Evolutionary conservation across 371 early-diverging fungal species (phyloP).

Genomic region (Rhizopus stolonifer): DNA sequence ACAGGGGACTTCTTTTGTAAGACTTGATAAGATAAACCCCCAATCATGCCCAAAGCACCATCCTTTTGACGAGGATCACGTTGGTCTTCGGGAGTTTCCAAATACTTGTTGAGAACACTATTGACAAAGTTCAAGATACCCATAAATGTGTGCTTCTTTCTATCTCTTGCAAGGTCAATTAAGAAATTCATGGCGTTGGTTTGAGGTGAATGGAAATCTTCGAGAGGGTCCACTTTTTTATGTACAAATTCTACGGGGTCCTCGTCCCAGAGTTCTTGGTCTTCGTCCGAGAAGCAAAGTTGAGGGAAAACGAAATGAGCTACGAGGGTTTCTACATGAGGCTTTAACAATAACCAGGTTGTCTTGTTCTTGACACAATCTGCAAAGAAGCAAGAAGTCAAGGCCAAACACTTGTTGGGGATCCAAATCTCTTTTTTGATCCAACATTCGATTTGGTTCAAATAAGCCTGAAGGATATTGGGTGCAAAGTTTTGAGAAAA

Average conservation of each 20-base stretch:
- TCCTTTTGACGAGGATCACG: slow-evolving; percentile 81
- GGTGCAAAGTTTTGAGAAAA: slow-evolving; percentile 86
- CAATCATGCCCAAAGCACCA: slow-evolving; percentile 86
- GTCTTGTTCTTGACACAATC: slow-evolving; percentile 79
- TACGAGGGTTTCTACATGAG: slow-evolving; percentile 74
- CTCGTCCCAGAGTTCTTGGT: slow-evolving; percentile 86
- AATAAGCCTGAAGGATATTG: slow-evolving; percentile 75
- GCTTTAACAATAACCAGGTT: slow-evolving; percentile 87
- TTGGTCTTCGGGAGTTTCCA: slow-evolving; percentile 60
- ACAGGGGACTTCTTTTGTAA: slow-evolving; percentile 67
- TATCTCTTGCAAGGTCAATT: slow-evolving; percentile 68
- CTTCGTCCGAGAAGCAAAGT: slow-evolving; percentile 78
- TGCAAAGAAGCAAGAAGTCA: slow-evolving; percentile 54
- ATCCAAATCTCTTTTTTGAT: slow-evolving; percentile 66
- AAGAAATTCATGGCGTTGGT: slow-evolving; percentile 71
- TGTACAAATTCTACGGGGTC: slow-evolving; percentile 93
- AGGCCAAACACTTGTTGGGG: slow-evolving; percentile 52
- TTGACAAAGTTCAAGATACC: slow-evolving; percentile 76
- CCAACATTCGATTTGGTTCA: slow-evolving; percentile 75
- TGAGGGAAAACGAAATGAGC: slow-evolving; percentile 87
- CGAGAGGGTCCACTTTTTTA: slow-evolving; percentile 73
- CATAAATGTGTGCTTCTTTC: slow-evolving; percentile 77
- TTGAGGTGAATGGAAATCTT: slow-evolving; percentile 74
- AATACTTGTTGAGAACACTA: slow-evolving; percentile 54
- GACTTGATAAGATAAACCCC: slow-evolving; percentile 59